Conservation (phyloP, 73 alveolate genomes). For the Paramecium primaurelia region DNA sequence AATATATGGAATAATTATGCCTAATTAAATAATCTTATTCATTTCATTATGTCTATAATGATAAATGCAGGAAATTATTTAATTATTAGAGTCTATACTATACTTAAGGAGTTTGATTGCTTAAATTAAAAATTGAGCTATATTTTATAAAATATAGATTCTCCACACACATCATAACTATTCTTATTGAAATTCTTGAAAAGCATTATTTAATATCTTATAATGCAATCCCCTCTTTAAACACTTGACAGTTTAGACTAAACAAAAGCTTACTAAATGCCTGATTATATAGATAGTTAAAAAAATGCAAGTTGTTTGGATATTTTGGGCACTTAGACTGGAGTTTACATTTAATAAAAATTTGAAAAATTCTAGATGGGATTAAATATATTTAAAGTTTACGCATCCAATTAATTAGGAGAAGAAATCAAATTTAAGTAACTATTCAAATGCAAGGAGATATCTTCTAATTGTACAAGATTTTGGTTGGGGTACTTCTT, state of each 20-base stretch:
- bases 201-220: background rate
- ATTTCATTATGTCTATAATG: too few species aligned
- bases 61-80: too few species aligned
- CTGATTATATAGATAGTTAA: background rate
- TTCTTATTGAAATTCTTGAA: too few species aligned
- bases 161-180: too few species aligned
- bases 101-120: too few species aligned
- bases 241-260: background rate
- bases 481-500: background rate
- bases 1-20: too few species aligned
- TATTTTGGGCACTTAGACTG: background rate
- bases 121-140: too few species aligned
- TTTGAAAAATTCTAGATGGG: background rate
- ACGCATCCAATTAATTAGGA: background rate
- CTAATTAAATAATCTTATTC: too few species aligned
- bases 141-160: too few species aligned
- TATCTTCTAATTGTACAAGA: background rate
- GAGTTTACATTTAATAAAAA: too few species aligned
- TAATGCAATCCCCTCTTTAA: background rate
- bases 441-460: constrained; percentile 32
- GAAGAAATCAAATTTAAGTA: background rate
- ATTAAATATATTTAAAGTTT: constrained; percentile 24
- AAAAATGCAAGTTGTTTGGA: background rate
- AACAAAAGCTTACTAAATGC: background rate
- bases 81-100: too few species aligned